Conservation (phyloP, 2,329 filamentous ascomycete species). For the Pseudocercospora crystallina region DNA sequence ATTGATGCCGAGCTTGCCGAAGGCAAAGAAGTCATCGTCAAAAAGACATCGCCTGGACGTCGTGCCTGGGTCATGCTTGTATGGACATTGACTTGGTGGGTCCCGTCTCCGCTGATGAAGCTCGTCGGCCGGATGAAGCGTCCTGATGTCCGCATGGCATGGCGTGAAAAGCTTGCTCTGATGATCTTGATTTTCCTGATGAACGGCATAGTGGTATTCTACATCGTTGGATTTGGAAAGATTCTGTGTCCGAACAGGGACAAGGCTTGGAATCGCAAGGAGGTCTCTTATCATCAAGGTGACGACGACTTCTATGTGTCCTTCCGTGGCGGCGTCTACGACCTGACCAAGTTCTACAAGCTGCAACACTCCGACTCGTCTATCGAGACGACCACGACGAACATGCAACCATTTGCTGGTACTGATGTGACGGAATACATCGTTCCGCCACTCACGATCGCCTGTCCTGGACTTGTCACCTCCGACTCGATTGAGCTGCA, state of each 20-base stretch:
- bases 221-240: slow-evolving; percentile 82
- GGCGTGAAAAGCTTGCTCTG: slow-evolving; percentile 90
- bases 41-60: slow-evolving; percentile 62
- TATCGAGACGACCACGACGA: slow-evolving; percentile 56
- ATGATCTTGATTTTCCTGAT: slow-evolving; percentile 76
- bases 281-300: slow-evolving; percentile 71
- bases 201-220: slow-evolving; percentile 83
- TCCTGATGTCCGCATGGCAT: slow-evolving; percentile 93
- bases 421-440: slow-evolving; percentile 83
- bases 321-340: slow-evolving; percentile 85
- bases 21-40: slow-evolving; percentile 72
- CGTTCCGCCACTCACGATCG: slow-evolving; percentile 68
- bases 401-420: slow-evolving; percentile 79
- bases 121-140: slow-evolving; percentile 92
- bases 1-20: slow-evolving; percentile 77
- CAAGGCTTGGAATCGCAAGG: slow-evolving; percentile 76
- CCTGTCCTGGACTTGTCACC: slow-evolving; percentile 71
- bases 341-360: slow-evolving; percentile 85
- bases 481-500: slow-evolving; percentile 58
- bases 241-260: slow-evolving; percentile 87
- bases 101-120: slow-evolving; percentile 80
- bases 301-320: slow-evolving; percentile 81
- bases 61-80: slow-evolving; percentile 78
- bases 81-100: slow-evolving; percentile 90
- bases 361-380: slow-evolving; percentile 75